These are phyloP conservation scores for Clonostachys chloroleuca DNA, from an alignment of 2,329 filamentous ascomycete genomes.

Conservation along the genomic window DNA sequence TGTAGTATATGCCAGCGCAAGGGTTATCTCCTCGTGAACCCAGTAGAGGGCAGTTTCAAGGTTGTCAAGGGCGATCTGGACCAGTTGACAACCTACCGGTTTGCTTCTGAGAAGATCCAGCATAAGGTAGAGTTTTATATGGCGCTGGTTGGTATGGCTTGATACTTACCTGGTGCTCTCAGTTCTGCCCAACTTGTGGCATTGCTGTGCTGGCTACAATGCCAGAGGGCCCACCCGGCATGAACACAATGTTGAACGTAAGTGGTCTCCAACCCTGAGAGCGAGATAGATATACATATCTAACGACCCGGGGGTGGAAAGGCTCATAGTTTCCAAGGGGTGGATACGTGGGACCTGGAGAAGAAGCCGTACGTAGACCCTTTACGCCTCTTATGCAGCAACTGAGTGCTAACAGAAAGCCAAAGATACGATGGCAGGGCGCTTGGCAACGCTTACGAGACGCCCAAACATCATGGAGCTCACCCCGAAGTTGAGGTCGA, in stretches of 20 bases:
- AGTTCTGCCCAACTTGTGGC: constrained; percentile 51
- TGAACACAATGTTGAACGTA: no score
- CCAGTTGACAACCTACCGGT: constrained; percentile 36
- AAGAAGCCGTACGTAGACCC: constrained; percentile 21
- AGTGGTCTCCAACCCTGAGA: no score
- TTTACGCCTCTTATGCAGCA: neutral
- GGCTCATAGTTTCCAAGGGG: constrained; percentile 34
- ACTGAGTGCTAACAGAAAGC: neutral
- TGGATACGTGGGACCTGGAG: constrained; percentile 36
- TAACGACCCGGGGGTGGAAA: constrained; percentile 8
- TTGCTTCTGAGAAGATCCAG: constrained; percentile 24
- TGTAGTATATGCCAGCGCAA: constrained; percentile 61
- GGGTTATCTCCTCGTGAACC: constrained; percentile 29
- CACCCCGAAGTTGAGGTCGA: constrained; percentile 30
- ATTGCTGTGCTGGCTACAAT: constrained; percentile 29
- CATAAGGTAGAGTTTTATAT: constrained; percentile 30
- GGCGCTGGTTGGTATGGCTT: neutral
- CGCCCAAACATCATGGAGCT: constrained; percentile 30
- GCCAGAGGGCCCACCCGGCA: neutral
- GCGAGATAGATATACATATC: constrained; percentile 4
- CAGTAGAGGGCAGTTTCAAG: constrained; percentile 22
- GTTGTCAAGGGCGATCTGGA: constrained; percentile 39
- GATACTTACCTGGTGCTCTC: neutral
- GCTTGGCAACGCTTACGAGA: constrained; percentile 21
- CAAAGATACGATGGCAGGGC: constrained; percentile 23